Evolutionary conservation across 805 yeast species (phyloP).

Genomic region (Priceomyces medius): DNA sequence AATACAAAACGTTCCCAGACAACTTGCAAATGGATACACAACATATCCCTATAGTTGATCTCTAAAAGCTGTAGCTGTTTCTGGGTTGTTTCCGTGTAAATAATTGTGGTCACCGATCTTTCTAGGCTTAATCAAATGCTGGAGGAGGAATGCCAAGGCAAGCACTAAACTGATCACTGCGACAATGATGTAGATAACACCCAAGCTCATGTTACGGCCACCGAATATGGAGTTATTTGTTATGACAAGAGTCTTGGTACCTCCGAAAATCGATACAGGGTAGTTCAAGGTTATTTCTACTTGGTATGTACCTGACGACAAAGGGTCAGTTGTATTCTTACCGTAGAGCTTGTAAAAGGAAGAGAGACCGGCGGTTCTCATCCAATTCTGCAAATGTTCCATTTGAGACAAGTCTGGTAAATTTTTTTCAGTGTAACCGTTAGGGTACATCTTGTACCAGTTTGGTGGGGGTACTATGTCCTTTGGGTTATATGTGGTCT

Average conservation of each 20-base stretch:
- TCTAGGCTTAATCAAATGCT: conserved; percentile 82
- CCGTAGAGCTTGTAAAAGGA: conserved; percentile 81
- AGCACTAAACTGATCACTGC: conserved; percentile 74
- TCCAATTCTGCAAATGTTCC: conserved; percentile 95
- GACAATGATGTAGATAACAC: conserved; percentile 80
- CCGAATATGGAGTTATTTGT: conserved; percentile 85
- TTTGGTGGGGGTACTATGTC: conserved; percentile 93
- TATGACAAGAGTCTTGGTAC: conserved; percentile 79
- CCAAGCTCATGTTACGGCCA: conserved; percentile 81
- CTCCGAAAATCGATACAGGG: conserved; percentile 81
- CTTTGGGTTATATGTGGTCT: conserved; percentile 61
- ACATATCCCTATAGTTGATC: conserved; percentile 27
- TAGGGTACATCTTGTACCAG: conserved; percentile 77
- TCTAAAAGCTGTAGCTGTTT: conserved; percentile 19
- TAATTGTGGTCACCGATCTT: conserved; percentile 78
- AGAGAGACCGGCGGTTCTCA: conserved; percentile 95
- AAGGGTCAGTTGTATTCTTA: conserved; percentile 58
- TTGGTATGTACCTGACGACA: conserved; percentile 67
- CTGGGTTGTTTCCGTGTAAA: conserved; percentile 28
- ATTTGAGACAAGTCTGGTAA: conserved; percentile 72
- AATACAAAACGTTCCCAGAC: no score
- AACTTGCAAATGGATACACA: no score
- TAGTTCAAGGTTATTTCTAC: conserved; percentile 71
- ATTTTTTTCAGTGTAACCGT: conserved; percentile 84
- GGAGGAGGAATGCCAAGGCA: conserved; percentile 72